These are phyloP conservation scores for Backusella westeae DNA, from an alignment of 192 early-diverging fungal species.

Conservation along the genomic window DNA sequence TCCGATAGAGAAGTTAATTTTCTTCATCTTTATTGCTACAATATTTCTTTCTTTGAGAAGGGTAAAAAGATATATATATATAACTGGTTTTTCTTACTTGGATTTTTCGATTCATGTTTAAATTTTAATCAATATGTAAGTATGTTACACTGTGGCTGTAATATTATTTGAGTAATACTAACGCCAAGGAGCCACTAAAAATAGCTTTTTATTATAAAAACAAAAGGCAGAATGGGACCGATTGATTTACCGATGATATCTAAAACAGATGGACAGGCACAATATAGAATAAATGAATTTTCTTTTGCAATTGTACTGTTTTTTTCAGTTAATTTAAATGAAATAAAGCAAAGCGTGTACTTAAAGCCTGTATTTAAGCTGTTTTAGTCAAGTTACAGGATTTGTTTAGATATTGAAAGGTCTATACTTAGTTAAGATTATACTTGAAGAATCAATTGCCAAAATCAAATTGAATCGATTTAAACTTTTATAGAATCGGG, in stretches of 20 bases:
- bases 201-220: background rate
- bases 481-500: background rate
- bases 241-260: background rate
- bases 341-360: background rate
- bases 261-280: background rate
- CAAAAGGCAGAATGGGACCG: background rate
- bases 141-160: background rate
- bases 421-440: background rate
- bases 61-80: background rate
- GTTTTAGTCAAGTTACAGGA: background rate
- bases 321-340: background rate
- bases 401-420: background rate
- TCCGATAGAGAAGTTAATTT: background rate
- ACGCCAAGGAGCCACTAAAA: constrained; percentile 3
- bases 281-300: background rate
- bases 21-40: background rate
- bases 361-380: background rate
- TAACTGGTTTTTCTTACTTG: background rate
- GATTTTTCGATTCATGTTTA: background rate
- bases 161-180: background rate
- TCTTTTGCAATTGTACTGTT: background rate
- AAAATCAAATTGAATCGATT: background rate
- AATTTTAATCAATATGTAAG: background rate
- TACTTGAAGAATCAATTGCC: background rate
- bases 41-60: background rate